Evolutionary conservation across 345 rosid genomes (phyloP), one percentile per base, ranked within the genome.

Genomic region (Capsella bursapastoris): DNA sequence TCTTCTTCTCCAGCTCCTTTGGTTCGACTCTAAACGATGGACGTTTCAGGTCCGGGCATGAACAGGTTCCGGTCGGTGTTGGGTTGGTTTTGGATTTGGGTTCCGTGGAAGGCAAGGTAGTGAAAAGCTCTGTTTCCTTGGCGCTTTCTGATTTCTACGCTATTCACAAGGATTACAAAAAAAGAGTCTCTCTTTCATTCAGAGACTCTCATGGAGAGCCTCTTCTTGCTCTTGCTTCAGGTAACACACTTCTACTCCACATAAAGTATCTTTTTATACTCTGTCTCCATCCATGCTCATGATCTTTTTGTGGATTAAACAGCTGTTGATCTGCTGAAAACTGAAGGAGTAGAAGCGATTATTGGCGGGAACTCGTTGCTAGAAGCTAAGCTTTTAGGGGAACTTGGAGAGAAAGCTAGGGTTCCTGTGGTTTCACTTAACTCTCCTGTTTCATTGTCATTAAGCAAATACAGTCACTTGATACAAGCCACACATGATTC

Each of bases 341-440:
- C 2, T 35, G 64, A 8, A 7, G 57, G 35, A 48, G 71, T 61
- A 0, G 53, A 78, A 66, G 76, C 62, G 0, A 73, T 72, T 10
- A 45, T 77, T 22, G 41, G 63, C 8, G 76, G 70, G 43, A 45
- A 52, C 2, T 81, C 81, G 2, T 29, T 73, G 16, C 35, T 58
- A 0, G 78, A 67, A 53, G 4, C 70, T 4, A 78, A 72, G 53
- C 64, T 78, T 67, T 47, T 78, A 6, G 81, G 74, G 0, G 81
- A 72, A 10, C 13, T 76, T 9, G 85, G 79, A 5, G 75, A 78
- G 51, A 62, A 78, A 73, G 70, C 57, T 37, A 76, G 1, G 64
- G 68, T 74, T 68, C 85, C 82, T 1, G 41, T 82, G 52, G 31
- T 82, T 22, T 79, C 80, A 28, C 61, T 82, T 25, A 40, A 66